phyloP scores from a whole-genome alignment of 2,329 filamentous ascomycete species.

The Penicillium hordei region DNA sequence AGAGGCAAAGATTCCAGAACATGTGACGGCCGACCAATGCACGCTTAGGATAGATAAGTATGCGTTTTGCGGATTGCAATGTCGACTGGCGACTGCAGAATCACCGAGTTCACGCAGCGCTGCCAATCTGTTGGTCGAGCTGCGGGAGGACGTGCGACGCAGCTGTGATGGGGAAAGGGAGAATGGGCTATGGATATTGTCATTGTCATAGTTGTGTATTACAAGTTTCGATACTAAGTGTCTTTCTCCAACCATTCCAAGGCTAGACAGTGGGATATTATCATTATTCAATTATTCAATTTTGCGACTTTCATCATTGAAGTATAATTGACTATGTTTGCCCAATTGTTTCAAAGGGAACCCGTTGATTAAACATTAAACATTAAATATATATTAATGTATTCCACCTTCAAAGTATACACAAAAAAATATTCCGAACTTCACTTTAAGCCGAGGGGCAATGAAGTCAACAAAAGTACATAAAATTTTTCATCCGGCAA shows the following conservation, averaged over 20 bases:
- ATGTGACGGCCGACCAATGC: constrained; percentile 20
- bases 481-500: constrained; percentile 2
- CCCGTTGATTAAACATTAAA: background rate
- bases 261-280: background rate
- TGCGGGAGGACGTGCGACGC: constrained; percentile 9
- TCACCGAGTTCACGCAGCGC: constrained; percentile 15
- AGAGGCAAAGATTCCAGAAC: constrained; percentile 2
- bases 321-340: background rate
- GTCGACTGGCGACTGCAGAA: constrained; percentile 23
- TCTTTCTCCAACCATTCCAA: background rate
- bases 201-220: constrained; percentile 1
- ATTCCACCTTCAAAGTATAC: background rate
- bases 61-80: constrained; percentile 19
- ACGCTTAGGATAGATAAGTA: constrained; percentile 1
- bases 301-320: background rate
- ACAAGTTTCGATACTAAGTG: background rate
- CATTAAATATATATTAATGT: background rate
- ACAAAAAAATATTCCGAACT: background rate
- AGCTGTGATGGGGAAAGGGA: background rate
- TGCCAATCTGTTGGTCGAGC: constrained; percentile 10
- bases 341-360: background rate
- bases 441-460: background rate
- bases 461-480: constrained; percentile 5
- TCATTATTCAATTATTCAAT: background rate
- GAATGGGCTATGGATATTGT: background rate